These are phyloP conservation scores for Oxytropis ochrocephala DNA, from an alignment of 306 rosid species.

Conservation along the genomic window DNA sequence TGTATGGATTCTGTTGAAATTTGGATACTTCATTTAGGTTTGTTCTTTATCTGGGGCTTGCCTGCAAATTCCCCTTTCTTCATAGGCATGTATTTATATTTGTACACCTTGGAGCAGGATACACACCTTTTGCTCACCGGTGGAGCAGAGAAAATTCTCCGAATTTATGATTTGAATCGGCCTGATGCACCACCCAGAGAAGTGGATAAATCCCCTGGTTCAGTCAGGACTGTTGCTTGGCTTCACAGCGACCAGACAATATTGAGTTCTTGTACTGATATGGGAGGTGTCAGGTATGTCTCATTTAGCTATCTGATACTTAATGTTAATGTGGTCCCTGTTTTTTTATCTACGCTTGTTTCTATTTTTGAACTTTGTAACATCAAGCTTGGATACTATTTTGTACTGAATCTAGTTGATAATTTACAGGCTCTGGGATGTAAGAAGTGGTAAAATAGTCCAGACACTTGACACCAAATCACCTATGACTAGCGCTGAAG, in stretches of 20 bases:
- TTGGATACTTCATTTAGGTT: not conserved
- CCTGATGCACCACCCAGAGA: slow-evolving; percentile 95
- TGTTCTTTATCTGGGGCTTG: not conserved
- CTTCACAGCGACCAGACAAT: slow-evolving; percentile 96
- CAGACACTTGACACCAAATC: slow-evolving; percentile 90
- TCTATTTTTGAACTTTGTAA: not conserved
- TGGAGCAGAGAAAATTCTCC: slow-evolving; percentile 85
- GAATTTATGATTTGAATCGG: slow-evolving; percentile 85
- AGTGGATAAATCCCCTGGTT: slow-evolving; percentile 95
- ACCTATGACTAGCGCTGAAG: slow-evolving; percentile 96
- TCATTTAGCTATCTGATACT: not conserved
- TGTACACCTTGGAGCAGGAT: slow-evolving; percentile 49
- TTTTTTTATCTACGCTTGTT: not conserved
- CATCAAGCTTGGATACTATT: not conserved
- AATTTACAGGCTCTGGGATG: slow-evolving; percentile 81
- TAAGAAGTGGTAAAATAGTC: slow-evolving; percentile 83
- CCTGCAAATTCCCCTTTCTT: not conserved
- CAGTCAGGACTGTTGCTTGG: slow-evolving; percentile 92
- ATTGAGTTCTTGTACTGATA: slow-evolving; percentile 91
- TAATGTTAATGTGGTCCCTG: not conserved
- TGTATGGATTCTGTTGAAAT: not conserved
- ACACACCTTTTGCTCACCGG: slow-evolving; percentile 88
- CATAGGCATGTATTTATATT: slow-evolving; percentile 9
- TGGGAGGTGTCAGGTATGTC: slow-evolving; percentile 90
- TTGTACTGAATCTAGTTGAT: slow-evolving; percentile 19